Evolutionary conservation across 495 filamentous ascomycete genomes (phyloP).

Genomic region (Aspergillus saccharolyticus): DNA sequence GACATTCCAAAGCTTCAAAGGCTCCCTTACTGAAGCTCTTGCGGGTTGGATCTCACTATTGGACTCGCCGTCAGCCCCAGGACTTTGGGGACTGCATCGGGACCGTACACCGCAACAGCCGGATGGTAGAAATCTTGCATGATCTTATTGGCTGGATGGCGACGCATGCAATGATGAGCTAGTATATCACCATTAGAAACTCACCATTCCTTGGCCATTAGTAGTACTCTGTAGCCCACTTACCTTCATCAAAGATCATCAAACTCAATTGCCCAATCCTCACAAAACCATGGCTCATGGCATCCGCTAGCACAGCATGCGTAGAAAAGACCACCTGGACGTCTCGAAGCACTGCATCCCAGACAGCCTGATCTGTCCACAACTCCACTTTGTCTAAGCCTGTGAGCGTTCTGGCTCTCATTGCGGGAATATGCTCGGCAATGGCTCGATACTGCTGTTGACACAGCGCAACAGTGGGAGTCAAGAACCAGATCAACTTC

Average conservation of each 20-base stretch:
- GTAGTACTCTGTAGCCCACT: conserved; percentile 12
- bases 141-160: conserved; percentile 66
- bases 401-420: conserved; percentile 58
- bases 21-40: conserved; percentile 29
- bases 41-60: conserved; percentile 43
- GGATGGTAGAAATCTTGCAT: conserved; percentile 74
- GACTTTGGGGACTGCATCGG: conserved; percentile 58
- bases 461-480: conserved; percentile 71
- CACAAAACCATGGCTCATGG: conserved; percentile 76
- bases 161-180: conserved; percentile 34
- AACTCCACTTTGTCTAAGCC: conserved; percentile 66
- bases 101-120: conserved; percentile 23
- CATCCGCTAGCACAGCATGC: conserved; percentile 71
- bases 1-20: neutral
- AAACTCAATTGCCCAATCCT: conserved; percentile 59
- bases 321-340: conserved; percentile 74
- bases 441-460: conserved; percentile 68
- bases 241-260: conserved; percentile 89
- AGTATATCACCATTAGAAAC: no score
- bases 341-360: conserved; percentile 66
- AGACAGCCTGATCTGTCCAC: conserved; percentile 67
- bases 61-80: conserved; percentile 86
- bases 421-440: conserved; percentile 53
- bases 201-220: no score
- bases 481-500: conserved; percentile 81